Evolutionary conservation across 2,329 filamentous ascomycete species (phyloP).

Genomic region (Tolypocladium tundrense): DNA sequence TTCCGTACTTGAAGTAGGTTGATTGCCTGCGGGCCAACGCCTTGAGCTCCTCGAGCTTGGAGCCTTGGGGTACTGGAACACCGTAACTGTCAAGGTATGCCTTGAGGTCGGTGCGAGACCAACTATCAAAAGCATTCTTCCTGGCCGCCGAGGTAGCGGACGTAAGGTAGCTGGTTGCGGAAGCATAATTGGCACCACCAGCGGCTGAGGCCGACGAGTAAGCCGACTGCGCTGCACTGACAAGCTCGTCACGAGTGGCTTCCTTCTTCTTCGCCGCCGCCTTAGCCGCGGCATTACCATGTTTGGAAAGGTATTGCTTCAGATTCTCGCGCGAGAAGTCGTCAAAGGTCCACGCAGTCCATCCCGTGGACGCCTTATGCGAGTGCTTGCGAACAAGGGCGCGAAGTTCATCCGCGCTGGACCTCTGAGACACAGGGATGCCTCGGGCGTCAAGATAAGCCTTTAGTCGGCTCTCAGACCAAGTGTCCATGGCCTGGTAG

Average conservation of each 20-base stretch:
- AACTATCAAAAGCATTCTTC: conserved; percentile 57
- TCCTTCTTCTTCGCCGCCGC: conserved; percentile 52
- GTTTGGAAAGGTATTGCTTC: conserved; percentile 42
- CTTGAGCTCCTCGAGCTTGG: conserved; percentile 57
- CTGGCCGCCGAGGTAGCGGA: conserved; percentile 57
- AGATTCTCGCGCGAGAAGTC: conserved; percentile 65
- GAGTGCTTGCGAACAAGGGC: conserved; percentile 64
- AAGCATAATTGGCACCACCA: conserved; percentile 50
- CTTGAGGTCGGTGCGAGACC: conserved; percentile 67
- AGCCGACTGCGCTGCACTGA: conserved; percentile 51
- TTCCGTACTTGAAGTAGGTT: conserved; percentile 70
- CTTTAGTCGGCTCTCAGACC: conserved; percentile 72
- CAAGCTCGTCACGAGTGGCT: conserved; percentile 62
- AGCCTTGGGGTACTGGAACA: conserved; percentile 55
- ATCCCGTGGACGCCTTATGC: conserved; percentile 59
- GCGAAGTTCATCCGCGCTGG: conserved; percentile 62
- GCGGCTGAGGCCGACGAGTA: conserved; percentile 50
- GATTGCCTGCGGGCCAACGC: conserved; percentile 62
- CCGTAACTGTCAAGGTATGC: conserved; percentile 72
- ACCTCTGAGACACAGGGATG: conserved; percentile 61
- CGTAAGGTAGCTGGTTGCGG: conserved; percentile 60
- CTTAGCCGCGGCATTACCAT: conserved; percentile 45
- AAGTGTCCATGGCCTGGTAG: conserved; percentile 47
- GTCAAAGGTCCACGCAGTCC: conserved; percentile 69
- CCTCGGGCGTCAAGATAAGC: conserved; percentile 68